Conservation (phyloP, 192 early-diverging fungal genomes). For the Backusella psychrophila region DNA sequence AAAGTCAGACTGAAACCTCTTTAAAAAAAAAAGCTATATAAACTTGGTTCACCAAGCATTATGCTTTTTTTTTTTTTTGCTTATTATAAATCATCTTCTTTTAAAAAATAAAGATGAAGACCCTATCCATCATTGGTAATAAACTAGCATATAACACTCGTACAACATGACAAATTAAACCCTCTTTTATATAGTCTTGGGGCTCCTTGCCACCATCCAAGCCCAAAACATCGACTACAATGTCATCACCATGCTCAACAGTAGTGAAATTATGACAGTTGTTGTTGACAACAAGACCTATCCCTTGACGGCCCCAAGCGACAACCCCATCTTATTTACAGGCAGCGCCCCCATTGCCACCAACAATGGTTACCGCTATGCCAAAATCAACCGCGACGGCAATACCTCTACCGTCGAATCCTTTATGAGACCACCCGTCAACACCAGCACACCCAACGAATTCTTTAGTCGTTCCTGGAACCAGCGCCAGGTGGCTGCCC, state of each 20-base stretch:
- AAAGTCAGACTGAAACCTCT: too few species aligned
- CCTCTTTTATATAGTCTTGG: not conserved
- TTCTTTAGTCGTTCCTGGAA: constrained; percentile 13
- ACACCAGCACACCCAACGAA: not conserved
- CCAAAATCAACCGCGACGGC: not conserved
- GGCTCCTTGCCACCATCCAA: not conserved
- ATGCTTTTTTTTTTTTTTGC: too few species aligned
- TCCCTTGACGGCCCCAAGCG: not conserved
- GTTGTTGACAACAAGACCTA: not conserved
- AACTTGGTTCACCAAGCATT: too few species aligned
- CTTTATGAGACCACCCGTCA: not conserved
- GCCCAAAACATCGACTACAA: not conserved
- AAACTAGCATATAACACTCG: not conserved
- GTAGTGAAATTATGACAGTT: not conserved
- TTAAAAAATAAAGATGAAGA: not conserved
- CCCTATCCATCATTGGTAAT: not conserved
- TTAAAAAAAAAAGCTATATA: too few species aligned
- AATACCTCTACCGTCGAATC: not conserved
- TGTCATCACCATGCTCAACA: not conserved
- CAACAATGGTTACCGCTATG: not conserved
- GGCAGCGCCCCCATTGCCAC: not conserved
- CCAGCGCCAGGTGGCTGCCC: not conserved
- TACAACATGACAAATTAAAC: not conserved
- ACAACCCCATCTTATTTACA: not conserved
- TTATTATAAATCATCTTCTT: too few species aligned